A percentile compares a stretch with the other conserved stretches of the same genome.
Evolutionary conservation across 768 basidiomycete genomes (phyloP).

Genomic region (Lentinula guzmanii): DNA sequence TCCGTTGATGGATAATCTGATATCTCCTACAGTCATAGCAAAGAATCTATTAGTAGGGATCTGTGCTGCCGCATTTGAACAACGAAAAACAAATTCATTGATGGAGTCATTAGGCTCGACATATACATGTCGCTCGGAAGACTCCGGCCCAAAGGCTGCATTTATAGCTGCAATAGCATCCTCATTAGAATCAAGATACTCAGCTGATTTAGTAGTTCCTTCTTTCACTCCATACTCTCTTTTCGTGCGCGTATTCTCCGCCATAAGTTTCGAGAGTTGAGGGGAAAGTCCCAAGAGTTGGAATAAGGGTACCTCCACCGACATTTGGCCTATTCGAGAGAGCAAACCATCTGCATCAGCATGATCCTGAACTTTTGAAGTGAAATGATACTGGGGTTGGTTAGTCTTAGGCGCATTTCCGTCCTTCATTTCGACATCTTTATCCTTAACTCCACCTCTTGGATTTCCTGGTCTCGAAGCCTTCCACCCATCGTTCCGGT

Average conservation of each 20-base stretch:
- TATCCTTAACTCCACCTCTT: too few relatives aligned
- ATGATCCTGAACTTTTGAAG: not conserved
- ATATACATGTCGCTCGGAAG: not conserved
- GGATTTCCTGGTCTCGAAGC: too few relatives aligned
- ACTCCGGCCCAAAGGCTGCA: not conserved
- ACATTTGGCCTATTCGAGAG: not conserved
- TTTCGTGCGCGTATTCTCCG: not conserved
- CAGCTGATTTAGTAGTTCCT: not conserved
- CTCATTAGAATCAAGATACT: not conserved
- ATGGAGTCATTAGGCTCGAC: not conserved
- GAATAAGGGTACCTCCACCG: not conserved
- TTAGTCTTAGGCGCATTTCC: not conserved
- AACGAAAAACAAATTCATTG: not conserved
- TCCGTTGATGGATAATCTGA: not conserved
- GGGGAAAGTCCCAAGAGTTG: not conserved
- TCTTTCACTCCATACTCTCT: not conserved
- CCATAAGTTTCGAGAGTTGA: not conserved
- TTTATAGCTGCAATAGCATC: not conserved
- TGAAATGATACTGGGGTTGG: not conserved
- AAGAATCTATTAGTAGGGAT: not conserved
- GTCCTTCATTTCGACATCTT: too few relatives aligned
- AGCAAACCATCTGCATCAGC: not conserved
- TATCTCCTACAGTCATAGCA: slow-evolving; percentile 2
- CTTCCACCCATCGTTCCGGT: too few relatives aligned
- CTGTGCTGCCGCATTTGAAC: not conserved